phyloP scores from a whole-genome alignment of 1,139 yeast species.

The Taphrina communis region DNA sequence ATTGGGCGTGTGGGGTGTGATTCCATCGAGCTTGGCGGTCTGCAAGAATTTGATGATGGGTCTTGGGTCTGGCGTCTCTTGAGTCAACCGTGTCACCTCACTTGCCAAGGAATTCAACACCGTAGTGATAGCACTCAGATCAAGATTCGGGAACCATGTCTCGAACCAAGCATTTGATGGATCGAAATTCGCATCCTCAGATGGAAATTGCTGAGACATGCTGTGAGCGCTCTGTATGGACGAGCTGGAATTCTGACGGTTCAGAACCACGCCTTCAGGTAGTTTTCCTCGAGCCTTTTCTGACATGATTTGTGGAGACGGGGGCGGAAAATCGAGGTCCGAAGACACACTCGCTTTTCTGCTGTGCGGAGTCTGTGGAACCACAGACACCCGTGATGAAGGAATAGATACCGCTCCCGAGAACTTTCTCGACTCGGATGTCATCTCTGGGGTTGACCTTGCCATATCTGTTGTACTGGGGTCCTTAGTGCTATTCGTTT shows the following conservation, averaged over 20 bases:
- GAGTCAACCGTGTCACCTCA: slow-evolving; percentile 30
- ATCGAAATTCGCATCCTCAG: slow-evolving; percentile 23
- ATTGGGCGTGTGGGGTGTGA: slow-evolving; percentile 54
- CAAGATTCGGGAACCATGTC: slow-evolving; percentile 44
- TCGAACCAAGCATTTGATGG: slow-evolving; percentile 45
- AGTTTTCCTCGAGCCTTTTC: slow-evolving; percentile 64
- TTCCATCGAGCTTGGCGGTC: slow-evolving; percentile 32
- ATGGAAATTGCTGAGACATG: slow-evolving; percentile 17
- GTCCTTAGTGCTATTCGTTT: not conserved
- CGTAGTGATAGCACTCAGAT: slow-evolving; percentile 40
- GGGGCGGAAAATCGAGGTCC: slow-evolving; percentile 28
- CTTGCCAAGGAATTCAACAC: slow-evolving; percentile 38
- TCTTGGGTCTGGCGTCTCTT: slow-evolving; percentile 35
- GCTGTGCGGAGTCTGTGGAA: slow-evolving; percentile 3
- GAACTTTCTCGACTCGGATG: not conserved
- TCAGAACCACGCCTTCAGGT: slow-evolving; percentile 54
- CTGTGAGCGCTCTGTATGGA: slow-evolving; percentile 12
- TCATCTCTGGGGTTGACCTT: not conserved
- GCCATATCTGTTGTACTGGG: not conserved
- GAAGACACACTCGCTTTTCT: slow-evolving; percentile 20
- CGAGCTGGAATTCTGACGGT: slow-evolving; percentile 41
- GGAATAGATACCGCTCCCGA: not conserved
- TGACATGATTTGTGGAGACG: slow-evolving; percentile 67
- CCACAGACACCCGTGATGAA: not conserved
- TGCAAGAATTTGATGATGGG: slow-evolving; percentile 34